phyloP scores from a whole-genome alignment of 2,329 filamentous ascomycete species.

The Lomentospora prolificans region DNA sequence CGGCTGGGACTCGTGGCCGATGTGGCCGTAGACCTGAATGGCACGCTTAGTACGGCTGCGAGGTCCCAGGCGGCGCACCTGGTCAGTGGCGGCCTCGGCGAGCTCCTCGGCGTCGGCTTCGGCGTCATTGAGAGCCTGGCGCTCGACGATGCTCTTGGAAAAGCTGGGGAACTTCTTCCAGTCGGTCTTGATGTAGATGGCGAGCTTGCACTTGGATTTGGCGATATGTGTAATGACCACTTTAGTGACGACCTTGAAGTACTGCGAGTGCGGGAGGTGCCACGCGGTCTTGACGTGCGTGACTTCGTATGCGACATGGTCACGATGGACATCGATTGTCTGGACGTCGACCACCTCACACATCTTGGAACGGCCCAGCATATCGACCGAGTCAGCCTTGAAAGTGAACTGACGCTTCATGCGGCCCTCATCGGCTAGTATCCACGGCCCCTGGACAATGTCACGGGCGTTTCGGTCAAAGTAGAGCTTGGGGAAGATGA shows the following conservation, averaged over 20 bases:
- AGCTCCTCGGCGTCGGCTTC: slow-evolving; percentile 64
- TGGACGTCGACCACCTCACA: slow-evolving; percentile 71
- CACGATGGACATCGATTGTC: slow-evolving; percentile 71
- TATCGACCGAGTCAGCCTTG: slow-evolving; percentile 56
- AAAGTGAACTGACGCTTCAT: slow-evolving; percentile 76
- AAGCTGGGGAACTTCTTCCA: slow-evolving; percentile 64
- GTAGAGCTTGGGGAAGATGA: slow-evolving; percentile 85
- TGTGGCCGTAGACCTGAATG: slow-evolving; percentile 67
- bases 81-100: slow-evolving; percentile 65
- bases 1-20: slow-evolving; percentile 59
- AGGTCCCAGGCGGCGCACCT: slow-evolving; percentile 63
- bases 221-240: slow-evolving; percentile 88
- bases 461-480: slow-evolving; percentile 69
- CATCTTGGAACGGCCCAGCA: slow-evolving; percentile 52
- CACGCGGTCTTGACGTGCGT: slow-evolving; percentile 56
- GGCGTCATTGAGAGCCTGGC: slow-evolving; percentile 67
- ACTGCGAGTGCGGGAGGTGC: slow-evolving; percentile 74
- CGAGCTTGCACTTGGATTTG: slow-evolving; percentile 86
- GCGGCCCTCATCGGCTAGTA: slow-evolving; percentile 55
- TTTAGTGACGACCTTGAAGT: slow-evolving; percentile 78
- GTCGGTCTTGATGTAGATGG: slow-evolving; percentile 77
- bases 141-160: slow-evolving; percentile 51
- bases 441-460: slow-evolving; percentile 83
- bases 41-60: slow-evolving; percentile 68
- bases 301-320: slow-evolving; percentile 61